Conservation (phyloP, 2,329 filamentous ascomycete species). For the Phaeosphaeriaceae sp. region DNA sequence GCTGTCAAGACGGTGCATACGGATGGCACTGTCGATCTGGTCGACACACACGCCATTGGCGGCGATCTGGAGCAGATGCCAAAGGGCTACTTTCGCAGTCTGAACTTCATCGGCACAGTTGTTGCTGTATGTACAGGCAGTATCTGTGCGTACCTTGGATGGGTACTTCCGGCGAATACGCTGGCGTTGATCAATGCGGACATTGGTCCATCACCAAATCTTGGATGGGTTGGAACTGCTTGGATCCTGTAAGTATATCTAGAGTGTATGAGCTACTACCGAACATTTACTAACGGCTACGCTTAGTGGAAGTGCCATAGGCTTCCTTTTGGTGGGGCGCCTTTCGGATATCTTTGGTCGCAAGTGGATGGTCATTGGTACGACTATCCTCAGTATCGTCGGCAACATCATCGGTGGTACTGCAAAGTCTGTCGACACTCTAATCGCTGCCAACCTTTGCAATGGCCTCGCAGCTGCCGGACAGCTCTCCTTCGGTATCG, state of each 20-base stretch:
- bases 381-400: slow-evolving; percentile 24
- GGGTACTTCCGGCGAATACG: slow-evolving; percentile 39
- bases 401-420: slow-evolving; percentile 39
- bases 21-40: slow-evolving; percentile 54
- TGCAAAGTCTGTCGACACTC: slow-evolving; percentile 37
- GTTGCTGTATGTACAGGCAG: slow-evolving; percentile 32
- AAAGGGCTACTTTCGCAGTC: slow-evolving; percentile 51
- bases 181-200: slow-evolving; percentile 37
- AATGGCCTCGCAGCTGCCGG: slow-evolving; percentile 38
- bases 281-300: too few relatives aligned
- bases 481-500: slow-evolving; percentile 36
- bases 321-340: slow-evolving; percentile 32
- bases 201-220: slow-evolving; percentile 33
- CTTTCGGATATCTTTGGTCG: slow-evolving; percentile 36
- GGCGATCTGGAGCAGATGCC: slow-evolving; percentile 53
- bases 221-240: slow-evolving; percentile 39
- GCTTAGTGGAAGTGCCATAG: slow-evolving; percentile 27
- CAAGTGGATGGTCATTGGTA: slow-evolving; percentile 33
- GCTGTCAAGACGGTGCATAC: slow-evolving; percentile 42
- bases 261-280: too few relatives aligned
- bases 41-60: slow-evolving; percentile 54
- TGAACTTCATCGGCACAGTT: slow-evolving; percentile 54
- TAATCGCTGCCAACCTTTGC: slow-evolving; percentile 39
- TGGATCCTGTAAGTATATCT: too few relatives aligned
- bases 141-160: slow-evolving; percentile 40